phyloP scores from a whole-genome alignment of 257 asterid genomes.

The Rubia yunnanensis region DNA sequence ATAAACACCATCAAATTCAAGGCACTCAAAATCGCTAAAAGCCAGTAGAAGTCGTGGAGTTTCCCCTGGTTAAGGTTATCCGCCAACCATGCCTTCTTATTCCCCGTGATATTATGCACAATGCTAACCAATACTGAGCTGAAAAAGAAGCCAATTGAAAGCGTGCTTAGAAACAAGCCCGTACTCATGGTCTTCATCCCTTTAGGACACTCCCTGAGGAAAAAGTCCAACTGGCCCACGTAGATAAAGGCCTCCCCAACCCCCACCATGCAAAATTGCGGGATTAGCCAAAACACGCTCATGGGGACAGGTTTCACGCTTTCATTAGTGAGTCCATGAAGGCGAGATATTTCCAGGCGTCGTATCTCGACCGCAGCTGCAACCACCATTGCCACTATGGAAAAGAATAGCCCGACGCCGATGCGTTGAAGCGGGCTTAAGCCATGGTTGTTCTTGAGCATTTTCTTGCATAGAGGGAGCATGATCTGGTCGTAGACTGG shows the following conservation, averaged over 20 bases:
- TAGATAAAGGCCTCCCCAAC: slow-evolving; percentile 84
- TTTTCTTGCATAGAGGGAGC: slow-evolving; percentile 28
- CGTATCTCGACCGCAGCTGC: slow-evolving; percentile 52
- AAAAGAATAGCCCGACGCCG: slow-evolving; percentile 41
- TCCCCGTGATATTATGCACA: slow-evolving; percentile 50
- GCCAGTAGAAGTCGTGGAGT: slow-evolving; percentile 73
- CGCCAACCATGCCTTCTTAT: slow-evolving; percentile 60
- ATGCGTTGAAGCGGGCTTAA: slow-evolving; percentile 65
- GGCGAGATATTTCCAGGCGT: slow-evolving; percentile 30
- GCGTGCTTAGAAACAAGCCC: slow-evolving; percentile 67
- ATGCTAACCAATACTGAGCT: slow-evolving; percentile 57
- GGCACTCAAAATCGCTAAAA: slow-evolving; percentile 43
- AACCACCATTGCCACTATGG: slow-evolving; percentile 47
- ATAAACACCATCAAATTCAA: slow-evolving; percentile 43
- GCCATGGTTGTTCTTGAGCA: slow-evolving; percentile 45
- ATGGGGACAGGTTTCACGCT: slow-evolving; percentile 19
- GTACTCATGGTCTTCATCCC: slow-evolving; percentile 95
- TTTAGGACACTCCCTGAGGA: slow-evolving; percentile 66
- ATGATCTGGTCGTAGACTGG: slow-evolving; percentile 48
- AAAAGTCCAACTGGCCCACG: slow-evolving; percentile 86
- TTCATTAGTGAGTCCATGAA: slow-evolving; percentile 25
- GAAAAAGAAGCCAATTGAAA: slow-evolving; percentile 61
- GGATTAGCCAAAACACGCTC: slow-evolving; percentile 63
- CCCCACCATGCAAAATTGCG: slow-evolving; percentile 68
- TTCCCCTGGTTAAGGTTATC: slow-evolving; percentile 61